Evolutionary conservation across 805 yeast species (phyloP).

Genomic region (Nakazawaea pomicola): DNA sequence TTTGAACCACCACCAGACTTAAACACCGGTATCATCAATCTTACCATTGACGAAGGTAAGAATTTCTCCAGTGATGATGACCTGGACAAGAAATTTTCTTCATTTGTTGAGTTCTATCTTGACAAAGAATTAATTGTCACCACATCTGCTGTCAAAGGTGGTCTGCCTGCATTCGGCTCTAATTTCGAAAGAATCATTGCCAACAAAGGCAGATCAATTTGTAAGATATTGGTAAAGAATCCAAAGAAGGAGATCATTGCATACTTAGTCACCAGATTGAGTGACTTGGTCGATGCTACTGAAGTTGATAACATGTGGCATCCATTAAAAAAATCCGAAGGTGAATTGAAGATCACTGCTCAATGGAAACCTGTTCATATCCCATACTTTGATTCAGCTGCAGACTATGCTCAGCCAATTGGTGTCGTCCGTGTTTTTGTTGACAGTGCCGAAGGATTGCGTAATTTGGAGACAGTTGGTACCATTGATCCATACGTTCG

Average conservation of each 20-base stretch:
- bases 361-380: conserved; percentile 85
- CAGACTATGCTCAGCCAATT: conserved; percentile 89
- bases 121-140: conserved; percentile 55
- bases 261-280: conserved; percentile 50
- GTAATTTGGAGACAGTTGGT: conserved; percentile 85
- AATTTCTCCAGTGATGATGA: conserved; percentile 21
- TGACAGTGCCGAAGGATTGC: conserved; percentile 65
- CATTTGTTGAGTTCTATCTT: conserved; percentile 68
- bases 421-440: conserved; percentile 81
- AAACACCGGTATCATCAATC: conserved; percentile 83
- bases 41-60: conserved; percentile 32
- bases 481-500: conserved; percentile 90
- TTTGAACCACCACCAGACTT: conserved; percentile 83
- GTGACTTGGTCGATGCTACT: conserved; percentile 69
- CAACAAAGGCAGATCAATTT: conserved; percentile 66
- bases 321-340: conserved; percentile 61
- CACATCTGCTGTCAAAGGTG: conserved; percentile 56
- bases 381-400: conserved; percentile 58
- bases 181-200: conserved; percentile 60
- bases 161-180: conserved; percentile 56
- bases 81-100: conserved; percentile 47
- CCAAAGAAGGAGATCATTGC: conserved; percentile 53
- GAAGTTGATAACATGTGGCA: conserved; percentile 79
- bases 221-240: conserved; percentile 63
- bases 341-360: conserved; percentile 66